phyloP scores from a whole-genome alignment of 2,329 filamentous ascomycete species.

The Sclerotinia sclerotiorum region DNA sequence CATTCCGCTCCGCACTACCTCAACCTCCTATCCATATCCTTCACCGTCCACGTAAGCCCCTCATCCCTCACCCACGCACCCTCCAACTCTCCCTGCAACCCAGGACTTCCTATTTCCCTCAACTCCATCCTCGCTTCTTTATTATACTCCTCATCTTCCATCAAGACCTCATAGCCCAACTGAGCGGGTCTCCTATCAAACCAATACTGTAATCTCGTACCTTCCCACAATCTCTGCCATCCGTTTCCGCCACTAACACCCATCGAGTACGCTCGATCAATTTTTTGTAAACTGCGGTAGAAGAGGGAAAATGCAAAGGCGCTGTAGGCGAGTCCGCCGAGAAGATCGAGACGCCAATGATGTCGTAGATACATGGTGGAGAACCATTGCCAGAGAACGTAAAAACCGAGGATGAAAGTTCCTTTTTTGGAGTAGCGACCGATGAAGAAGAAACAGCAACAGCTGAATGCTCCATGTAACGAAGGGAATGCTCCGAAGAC shows the following conservation, averaged over 20 bases:
- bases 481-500: slow-evolving; percentile 94
- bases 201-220: slow-evolving; percentile 32
- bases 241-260: slow-evolving; percentile 36
- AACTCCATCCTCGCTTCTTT: background rate
- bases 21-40: slow-evolving; percentile 12
- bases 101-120: background rate
- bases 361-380: slow-evolving; percentile 96
- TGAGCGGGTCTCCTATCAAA: slow-evolving; percentile 33
- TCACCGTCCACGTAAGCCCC: slow-evolving; percentile 27
- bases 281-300: slow-evolving; percentile 33
- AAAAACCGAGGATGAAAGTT: slow-evolving; percentile 66
- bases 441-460: slow-evolving; percentile 81
- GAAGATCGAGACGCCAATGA: slow-evolving; percentile 89
- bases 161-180: slow-evolving; percentile 26
- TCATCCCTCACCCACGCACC: slow-evolving; percentile 30
- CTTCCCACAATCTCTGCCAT: slow-evolving; percentile 36
- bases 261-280: slow-evolving; percentile 36
- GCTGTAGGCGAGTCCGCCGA: slow-evolving; percentile 77
- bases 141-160: slow-evolving; percentile 5
- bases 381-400: slow-evolving; percentile 94
- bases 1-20: background rate
- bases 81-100: slow-evolving; percentile 29
- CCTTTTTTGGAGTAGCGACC: slow-evolving; percentile 49
- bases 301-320: slow-evolving; percentile 67
- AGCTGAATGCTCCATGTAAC: slow-evolving; percentile 90